phyloP scores from a whole-genome alignment of 768 basidiomycete genomes.

The Termitomyces sp. region DNA sequence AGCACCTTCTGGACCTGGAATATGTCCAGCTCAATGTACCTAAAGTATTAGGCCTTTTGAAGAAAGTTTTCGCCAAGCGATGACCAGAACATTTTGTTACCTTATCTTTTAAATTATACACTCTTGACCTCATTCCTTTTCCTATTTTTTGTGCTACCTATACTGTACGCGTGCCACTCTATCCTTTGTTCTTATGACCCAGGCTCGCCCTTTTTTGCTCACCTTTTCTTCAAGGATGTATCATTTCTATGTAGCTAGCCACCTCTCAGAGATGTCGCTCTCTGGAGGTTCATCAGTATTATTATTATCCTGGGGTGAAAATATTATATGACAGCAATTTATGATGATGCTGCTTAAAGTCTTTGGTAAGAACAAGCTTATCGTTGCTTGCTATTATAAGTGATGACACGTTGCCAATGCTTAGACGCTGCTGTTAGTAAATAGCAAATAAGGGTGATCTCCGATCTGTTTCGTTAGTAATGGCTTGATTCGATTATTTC shows the following conservation, averaged over 20 bases:
- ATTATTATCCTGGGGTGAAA: neutral
- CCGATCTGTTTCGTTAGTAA: neutral
- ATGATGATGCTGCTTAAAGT: neutral
- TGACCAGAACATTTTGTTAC: slow-evolving; percentile 34
- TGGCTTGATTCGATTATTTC: neutral
- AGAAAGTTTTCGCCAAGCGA: slow-evolving; percentile 92
- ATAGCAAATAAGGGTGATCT: neutral
- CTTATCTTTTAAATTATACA: slow-evolving; percentile 24
- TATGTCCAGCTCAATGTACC: slow-evolving; percentile 97
- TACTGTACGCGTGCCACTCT: slow-evolving; percentile 9
- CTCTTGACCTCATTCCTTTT: slow-evolving; percentile 21
- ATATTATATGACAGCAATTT: neutral
- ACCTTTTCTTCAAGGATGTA: slow-evolving; percentile 29
- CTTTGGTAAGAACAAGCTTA: neutral
- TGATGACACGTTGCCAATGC: too few relatives aligned
- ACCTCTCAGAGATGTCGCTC: slow-evolving; percentile 22
- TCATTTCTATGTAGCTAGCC: slow-evolving; percentile 27
- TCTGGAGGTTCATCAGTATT: neutral
- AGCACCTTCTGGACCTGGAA: slow-evolving; percentile 92
- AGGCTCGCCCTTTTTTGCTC: slow-evolving; percentile 16
- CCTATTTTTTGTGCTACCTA: slow-evolving; percentile 20
- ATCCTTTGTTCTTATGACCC: slow-evolving; percentile 14
- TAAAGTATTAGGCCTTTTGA: slow-evolving; percentile 87
- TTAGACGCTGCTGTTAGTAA: neutral
- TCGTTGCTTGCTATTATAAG: too few relatives aligned